These are phyloP conservation scores for Rhodotorula sphaerocarpa DNA, from an alignment of 768 basidiomycete genomes.

Conservation along the genomic window DNA sequence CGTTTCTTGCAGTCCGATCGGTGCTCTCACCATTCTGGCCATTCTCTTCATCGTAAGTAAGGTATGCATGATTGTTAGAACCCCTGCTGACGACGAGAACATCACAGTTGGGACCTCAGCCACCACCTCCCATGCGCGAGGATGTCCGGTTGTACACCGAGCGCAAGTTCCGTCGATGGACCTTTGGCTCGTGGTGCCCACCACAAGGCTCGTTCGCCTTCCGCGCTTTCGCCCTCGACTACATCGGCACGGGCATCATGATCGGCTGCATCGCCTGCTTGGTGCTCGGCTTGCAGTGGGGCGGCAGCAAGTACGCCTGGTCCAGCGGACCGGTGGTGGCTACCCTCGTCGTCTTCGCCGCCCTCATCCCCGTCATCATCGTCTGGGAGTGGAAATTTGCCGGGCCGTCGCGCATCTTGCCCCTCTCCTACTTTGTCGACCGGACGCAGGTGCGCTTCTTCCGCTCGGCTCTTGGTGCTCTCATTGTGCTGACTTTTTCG, in stretches of 20 bases:
- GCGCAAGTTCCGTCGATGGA: constrained; percentile 21
- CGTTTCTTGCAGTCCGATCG: constrained; percentile 2
- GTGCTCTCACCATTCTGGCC: constrained; percentile 20
- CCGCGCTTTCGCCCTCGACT: constrained; percentile 43
- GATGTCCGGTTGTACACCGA: constrained; percentile 16
- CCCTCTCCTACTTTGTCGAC: constrained; percentile 42
- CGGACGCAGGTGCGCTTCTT: constrained; percentile 9
- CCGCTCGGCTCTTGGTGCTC: neutral
- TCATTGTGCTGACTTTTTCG: neutral
- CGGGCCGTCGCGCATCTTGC: constrained; percentile 45
- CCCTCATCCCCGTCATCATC: constrained; percentile 42
- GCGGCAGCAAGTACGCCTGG: constrained; percentile 46
- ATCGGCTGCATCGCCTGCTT: constrained; percentile 46
- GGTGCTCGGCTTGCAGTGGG: constrained; percentile 50
- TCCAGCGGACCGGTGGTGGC: constrained; percentile 27
- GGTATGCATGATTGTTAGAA: too few species aligned
- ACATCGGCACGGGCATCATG: constrained; percentile 46
- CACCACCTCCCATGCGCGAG: constrained; percentile 13
- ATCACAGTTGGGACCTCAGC: constrained; percentile 13
- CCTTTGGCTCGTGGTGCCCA: constrained; percentile 6
- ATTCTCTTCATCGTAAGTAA: constrained; percentile 21
- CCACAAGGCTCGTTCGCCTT: constrained; percentile 11
- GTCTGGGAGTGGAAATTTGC: constrained; percentile 44
- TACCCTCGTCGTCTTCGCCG: constrained; percentile 39
- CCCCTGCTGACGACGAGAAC: too few species aligned